Base-by-base conservation (phyloP, 495 filamentous ascomycete genomes). In the Neurospora sp. region DNA sequence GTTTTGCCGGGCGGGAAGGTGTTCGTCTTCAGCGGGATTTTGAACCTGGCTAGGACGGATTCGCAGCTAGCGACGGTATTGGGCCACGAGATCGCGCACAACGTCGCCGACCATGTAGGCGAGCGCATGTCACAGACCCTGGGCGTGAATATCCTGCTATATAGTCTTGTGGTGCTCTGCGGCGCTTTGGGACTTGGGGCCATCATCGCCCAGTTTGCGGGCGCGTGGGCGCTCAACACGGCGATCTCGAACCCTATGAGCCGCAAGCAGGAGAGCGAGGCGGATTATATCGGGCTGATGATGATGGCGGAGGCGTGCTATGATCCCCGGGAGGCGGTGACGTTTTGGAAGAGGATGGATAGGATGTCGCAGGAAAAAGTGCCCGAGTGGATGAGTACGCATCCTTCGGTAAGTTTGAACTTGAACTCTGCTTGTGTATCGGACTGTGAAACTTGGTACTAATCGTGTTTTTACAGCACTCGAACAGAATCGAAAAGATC, bases 51-150 rank as follows among this genome's bases (percentile, higher is more conserved):
- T 69, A 71, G 83, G 54, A 88, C 86, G 70, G 92, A 97, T 40
- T 88, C 92, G 76, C 92, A 91, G 1, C 82, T 98, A 21, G 95
- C 95, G 17, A 89, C 93, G 4, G 92, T 98, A 34, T 83, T 98
- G 9, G 93, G 93, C 7, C 95, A 98, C 79, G 95, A 98, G 83
- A 97, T 98, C 73, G 93, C 93, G n/a, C 95, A 98, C 78, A 92
- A 93, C 43, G 83, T 97, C 1, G 94, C 94, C 2, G 89, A 90
- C 43, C 95, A 98, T 76, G 82, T 88, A 0, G 92, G 87, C 2
- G 95, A 98, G 82, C 84, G 90, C 11, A 87, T 96, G 86, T 92
- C 88, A 71, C 85, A 88, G 71, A 83, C 83, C 21, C 81, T 91
- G n/a, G 79, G 91, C 31, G 80, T 89, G 8, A 79, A 89, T 5